phyloP scores from a whole-genome alignment of 495 filamentous ascomycete genomes.

The Beverwykella pulmonaria region DNA sequence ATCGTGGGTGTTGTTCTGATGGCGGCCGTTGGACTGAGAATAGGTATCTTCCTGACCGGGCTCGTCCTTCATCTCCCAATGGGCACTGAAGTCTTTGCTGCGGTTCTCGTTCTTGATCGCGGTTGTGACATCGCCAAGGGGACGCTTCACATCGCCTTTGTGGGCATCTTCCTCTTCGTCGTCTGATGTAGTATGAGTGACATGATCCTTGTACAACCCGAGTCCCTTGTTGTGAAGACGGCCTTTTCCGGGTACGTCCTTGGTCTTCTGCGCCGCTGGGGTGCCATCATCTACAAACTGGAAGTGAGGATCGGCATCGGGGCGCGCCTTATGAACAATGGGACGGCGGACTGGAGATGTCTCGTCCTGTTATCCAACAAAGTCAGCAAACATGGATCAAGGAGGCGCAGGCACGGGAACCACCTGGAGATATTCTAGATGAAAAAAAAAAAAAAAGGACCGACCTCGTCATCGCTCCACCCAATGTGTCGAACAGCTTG shows the following conservation, averaged over 20 bases:
- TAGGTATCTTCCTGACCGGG: neutral
- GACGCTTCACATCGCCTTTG: conserved; percentile 43
- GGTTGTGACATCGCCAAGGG: conserved; percentile 65
- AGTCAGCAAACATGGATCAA: conserved; percentile 4
- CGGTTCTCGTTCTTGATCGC: conserved; percentile 67
- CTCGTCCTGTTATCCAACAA: conserved; percentile 34
- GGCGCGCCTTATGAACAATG: conserved; percentile 67
- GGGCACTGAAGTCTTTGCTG: conserved; percentile 70
- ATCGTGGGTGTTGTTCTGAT: conserved; percentile 27
- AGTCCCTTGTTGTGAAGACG: conserved; percentile 60
- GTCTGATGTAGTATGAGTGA: conserved; percentile 56
- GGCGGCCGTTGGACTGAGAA: neutral
- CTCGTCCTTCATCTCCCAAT: conserved; percentile 70
- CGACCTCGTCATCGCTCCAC: conserved; percentile 65
- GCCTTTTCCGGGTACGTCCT: conserved; percentile 31
- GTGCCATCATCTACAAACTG: conserved; percentile 64
- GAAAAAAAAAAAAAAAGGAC: conserved; percentile 28
- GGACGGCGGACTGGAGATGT: conserved; percentile 49
- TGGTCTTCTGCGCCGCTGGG: conserved; percentile 42
- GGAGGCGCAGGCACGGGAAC: neutral
- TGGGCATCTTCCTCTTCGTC: conserved; percentile 49
- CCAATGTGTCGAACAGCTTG: conserved; percentile 70
- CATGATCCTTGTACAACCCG: conserved; percentile 75
- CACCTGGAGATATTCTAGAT: conserved; percentile 14
- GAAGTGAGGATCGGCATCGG: conserved; percentile 79